These are phyloP conservation scores for Neurospora discreta DNA, from an alignment of 495 filamentous ascomycete species.

Conservation along the genomic window DNA sequence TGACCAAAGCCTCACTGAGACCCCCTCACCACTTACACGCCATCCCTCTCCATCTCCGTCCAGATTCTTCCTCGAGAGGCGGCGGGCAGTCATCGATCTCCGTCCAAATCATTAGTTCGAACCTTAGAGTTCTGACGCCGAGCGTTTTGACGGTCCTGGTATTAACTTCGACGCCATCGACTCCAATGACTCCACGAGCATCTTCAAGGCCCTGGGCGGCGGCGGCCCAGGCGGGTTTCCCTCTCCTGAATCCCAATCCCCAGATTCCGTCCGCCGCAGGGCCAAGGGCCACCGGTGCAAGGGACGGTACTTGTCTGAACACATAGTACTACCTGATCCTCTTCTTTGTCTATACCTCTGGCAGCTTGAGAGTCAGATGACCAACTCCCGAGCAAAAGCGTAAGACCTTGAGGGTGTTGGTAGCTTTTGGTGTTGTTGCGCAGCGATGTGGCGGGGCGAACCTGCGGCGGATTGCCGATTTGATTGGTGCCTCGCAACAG, in stretches of 20 bases:
- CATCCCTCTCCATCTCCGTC: background rate
- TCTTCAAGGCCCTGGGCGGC: background rate
- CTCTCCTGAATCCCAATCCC: background rate
- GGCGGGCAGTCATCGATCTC: background rate
- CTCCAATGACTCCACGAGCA: conserved; percentile 4
- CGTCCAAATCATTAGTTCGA: background rate
- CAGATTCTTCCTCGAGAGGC: background rate
- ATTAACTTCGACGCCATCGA: background rate
- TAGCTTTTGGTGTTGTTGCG: too few relatives aligned
- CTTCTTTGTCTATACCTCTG: too few relatives aligned
- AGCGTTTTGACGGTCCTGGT: background rate
- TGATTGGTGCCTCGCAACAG: too few relatives aligned
- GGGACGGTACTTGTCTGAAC: too few relatives aligned
- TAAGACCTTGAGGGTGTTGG: too few relatives aligned
- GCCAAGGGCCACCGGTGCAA: too few relatives aligned
- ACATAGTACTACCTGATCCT: too few relatives aligned
- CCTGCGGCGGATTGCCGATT: too few relatives aligned
- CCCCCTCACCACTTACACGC: background rate
- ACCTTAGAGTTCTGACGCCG: background rate
- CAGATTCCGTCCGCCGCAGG: conserved; percentile 1
- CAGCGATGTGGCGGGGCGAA: too few relatives aligned
- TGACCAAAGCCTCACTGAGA: background rate
- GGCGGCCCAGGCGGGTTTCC: background rate
- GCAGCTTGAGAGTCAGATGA: too few relatives aligned
- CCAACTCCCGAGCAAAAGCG: too few relatives aligned